Evolutionary conservation across 495 filamentous ascomycete species (phyloP).

Genomic region (Parachaetomium inaequale): DNA sequence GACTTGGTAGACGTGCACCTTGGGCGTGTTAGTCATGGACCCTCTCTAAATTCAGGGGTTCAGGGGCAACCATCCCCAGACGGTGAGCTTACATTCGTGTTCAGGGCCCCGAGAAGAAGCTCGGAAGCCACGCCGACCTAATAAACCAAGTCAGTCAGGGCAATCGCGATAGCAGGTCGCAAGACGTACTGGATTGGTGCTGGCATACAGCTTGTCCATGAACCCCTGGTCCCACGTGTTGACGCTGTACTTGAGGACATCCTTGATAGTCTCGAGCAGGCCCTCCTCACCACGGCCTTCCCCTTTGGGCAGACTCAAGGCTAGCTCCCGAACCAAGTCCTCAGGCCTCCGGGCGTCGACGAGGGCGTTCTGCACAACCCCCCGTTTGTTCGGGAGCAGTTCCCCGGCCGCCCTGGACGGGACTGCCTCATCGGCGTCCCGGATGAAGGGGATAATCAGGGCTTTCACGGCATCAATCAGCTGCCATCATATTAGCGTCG

Average conservation of each 20-base stretch:
- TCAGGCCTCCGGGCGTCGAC: conserved; percentile 69
- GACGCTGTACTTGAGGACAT: conserved; percentile 74
- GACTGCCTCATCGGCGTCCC: conserved; percentile 64
- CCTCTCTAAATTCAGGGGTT: not conserved
- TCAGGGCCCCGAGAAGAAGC: conserved; percentile 73
- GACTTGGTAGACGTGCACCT: conserved; percentile 81
- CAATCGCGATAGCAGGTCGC: not conserved
- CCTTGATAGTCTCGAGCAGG: conserved; percentile 59
- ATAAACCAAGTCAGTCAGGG: conserved; percentile 4
- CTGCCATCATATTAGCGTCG: conserved; percentile 38
- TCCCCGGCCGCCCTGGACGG: conserved; percentile 49
- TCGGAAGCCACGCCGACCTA: conserved; percentile 77
- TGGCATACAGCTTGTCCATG: conserved; percentile 85
- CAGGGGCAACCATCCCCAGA: not conserved
- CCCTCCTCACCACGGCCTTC: conserved; percentile 67
- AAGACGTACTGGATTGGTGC: conserved; percentile 67
- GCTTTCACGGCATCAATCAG: conserved; percentile 69
- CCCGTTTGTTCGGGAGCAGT: conserved; percentile 43
- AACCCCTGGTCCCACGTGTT: conserved; percentile 98
- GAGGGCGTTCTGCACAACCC: conserved; percentile 54
- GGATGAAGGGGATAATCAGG: conserved; percentile 75
- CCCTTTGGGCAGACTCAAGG: conserved; percentile 60
- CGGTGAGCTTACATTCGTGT: conserved; percentile 66
- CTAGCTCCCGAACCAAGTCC: conserved; percentile 61
- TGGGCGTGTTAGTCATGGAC: not conserved